Conservation (phyloP, 2,329 filamentous ascomycete species). For the Talaromyces sp. region DNA sequence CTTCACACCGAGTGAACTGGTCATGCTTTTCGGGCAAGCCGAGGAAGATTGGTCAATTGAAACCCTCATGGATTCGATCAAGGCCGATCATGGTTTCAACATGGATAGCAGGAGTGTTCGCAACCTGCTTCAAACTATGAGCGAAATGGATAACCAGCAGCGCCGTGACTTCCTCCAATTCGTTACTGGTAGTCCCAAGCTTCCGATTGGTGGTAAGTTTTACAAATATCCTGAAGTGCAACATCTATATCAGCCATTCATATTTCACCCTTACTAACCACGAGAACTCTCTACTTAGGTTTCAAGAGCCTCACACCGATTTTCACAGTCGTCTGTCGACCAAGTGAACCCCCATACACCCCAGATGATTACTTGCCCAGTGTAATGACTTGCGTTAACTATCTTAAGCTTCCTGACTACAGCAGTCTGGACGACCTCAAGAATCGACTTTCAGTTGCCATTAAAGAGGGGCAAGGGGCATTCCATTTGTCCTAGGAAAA, state of each 20-base stretch:
- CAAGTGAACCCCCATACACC: conserved; percentile 89
- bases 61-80: conserved; percentile 97
- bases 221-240: no score
- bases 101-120: conserved; percentile 96
- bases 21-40: conserved; percentile 87
- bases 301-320: conserved; percentile 97
- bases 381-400: conserved; percentile 99
- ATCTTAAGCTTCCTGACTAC: conserved; percentile 96
- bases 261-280: conserved; percentile 8
- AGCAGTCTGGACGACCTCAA: conserved; percentile 75
- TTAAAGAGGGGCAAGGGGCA: conserved; percentile 93
- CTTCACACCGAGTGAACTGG: conserved; percentile 92
- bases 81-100: conserved; percentile 97
- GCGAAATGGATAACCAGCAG: conserved; percentile 72
- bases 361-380: conserved; percentile 98
- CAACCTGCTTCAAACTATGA: conserved; percentile 93
- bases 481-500: conserved; percentile 82
- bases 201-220: conserved; percentile 86
- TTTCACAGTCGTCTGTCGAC: conserved; percentile 99
- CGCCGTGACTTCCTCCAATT: conserved; percentile 96
- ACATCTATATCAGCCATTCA: no score
- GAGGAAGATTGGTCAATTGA: conserved; percentile 98
- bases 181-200: conserved; percentile 94
- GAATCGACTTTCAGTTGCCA: conserved; percentile 78
- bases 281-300: conserved; percentile 57